A percentile compares a stretch with the other conserved stretches of the same genome.
Evolutionary conservation across 306 rosid genomes (phyloP).

Genomic region (Cicer cuneatum): DNA sequence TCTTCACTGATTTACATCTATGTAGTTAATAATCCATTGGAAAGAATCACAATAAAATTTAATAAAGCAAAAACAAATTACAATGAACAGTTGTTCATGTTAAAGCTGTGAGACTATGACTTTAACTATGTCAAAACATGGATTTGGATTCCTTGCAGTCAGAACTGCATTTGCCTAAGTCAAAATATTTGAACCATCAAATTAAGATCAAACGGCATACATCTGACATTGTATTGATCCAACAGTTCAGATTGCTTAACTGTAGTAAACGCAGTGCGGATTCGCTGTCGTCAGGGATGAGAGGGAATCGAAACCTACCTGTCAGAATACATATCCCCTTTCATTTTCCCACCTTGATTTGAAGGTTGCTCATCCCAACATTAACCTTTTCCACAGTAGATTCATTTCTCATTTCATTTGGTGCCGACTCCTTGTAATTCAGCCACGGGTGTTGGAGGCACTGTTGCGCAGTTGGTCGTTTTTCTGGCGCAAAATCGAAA

Average conservation of each 20-base stretch:
- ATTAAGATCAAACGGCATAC: neutral
- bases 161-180: neutral
- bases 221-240: neutral
- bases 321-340: slow-evolving; percentile 39
- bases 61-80: slow-evolving; percentile 50
- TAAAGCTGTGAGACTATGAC: slow-evolving; percentile 32
- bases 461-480: slow-evolving; percentile 90
- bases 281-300: too few species aligned
- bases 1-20: slow-evolving; percentile 67
- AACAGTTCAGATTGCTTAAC: neutral
- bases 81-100: slow-evolving; percentile 48
- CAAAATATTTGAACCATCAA: neutral
- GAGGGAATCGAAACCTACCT: too few species aligned
- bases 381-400: slow-evolving; percentile 57
- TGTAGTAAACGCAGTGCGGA: neutral
- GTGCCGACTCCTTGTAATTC: slow-evolving; percentile 46
- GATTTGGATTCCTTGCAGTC: neutral
- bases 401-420: slow-evolving; percentile 53
- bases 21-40: slow-evolving; percentile 50
- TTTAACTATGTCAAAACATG: slow-evolving; percentile 17
- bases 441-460: slow-evolving; percentile 91
- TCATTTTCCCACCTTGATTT: slow-evolving; percentile 81
- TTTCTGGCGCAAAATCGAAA: slow-evolving; percentile 82
- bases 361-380: slow-evolving; percentile 80
- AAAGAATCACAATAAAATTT: slow-evolving; percentile 51